Base-by-base conservation (phyloP, 1,284 basidiomycete genomes). In the Bondarzewia mesenterica region DNA sequence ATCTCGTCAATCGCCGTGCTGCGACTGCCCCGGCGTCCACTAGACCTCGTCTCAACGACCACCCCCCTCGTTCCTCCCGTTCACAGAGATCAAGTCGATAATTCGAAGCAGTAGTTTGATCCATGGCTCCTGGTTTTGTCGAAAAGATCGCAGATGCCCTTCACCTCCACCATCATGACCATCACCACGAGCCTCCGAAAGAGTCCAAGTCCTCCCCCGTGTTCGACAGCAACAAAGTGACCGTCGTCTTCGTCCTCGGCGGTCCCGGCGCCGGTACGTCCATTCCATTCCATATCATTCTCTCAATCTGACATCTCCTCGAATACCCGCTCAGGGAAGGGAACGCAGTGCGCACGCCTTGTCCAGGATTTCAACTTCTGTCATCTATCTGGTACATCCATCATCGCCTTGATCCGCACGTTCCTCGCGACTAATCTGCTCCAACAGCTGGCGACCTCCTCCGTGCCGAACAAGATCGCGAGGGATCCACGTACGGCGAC, bases 211-310 rank as follows among this genome's bases (percentile, higher is more conserved):
- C n/a, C n/a, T n/a, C n/a, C 8, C 71, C 80, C 14, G 75, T 72
- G 10, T 97, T 97, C 60, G 81, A 92, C 63, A 65, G 72, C 39
- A 65, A 67, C 46, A 84, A 93, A 55, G 85, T 97, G 56, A 86
- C 80, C 21, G 93, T 99, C 52, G 76, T 99, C 58, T 99, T 93
- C 61, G 94, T 99, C 16, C 85, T 99, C 20, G 96, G 96, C 37
- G 96, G 96, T 1, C 96, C 96, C 20, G 96, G 96, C 49, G 93
- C 93, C 57, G 93, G 91, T 84, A 54, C 55, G 74, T 66, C 12
- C 25, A 40, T 38, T n/a, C n/a, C n/a, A n/a, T n/a, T n/a, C n/a
- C n/a, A n/a, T n/a, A n/a, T 21, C 48, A 18, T 20, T 14, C 26
- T 22, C 18, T 39, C 26, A 14, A 37, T 50, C 50, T 26, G 37